These are phyloP conservation scores for Botrytis tulipae DNA, from an alignment of 2,329 filamentous ascomycete species.

Conservation along the genomic window DNA sequence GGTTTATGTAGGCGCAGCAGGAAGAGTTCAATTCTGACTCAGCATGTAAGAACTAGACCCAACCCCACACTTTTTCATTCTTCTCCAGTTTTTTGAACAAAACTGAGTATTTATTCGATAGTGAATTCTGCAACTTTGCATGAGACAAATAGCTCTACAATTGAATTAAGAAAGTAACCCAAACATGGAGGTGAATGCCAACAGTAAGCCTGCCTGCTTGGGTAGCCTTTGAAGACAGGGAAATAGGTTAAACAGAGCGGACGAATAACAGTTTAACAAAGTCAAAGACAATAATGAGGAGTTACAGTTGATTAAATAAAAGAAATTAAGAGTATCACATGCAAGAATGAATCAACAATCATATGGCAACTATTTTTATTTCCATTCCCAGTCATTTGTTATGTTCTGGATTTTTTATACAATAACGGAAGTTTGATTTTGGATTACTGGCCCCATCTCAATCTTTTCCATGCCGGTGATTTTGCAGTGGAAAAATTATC, in stretches of 20 bases:
- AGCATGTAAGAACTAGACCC: not conserved
- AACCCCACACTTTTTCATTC: not conserved
- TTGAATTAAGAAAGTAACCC: not conserved
- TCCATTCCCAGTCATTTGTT: not conserved
- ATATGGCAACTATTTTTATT: not conserved
- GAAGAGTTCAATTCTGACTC: not conserved
- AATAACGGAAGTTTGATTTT: not conserved
- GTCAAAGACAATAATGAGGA: not conserved
- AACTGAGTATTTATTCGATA: not conserved
- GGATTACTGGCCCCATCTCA: not conserved
- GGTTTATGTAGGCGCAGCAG: not conserved
- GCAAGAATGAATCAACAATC: not conserved
- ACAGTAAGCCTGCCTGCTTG: not conserved
- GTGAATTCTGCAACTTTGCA: not conserved
- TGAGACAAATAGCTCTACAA: not conserved
- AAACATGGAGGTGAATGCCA: not conserved
- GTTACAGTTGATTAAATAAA: not conserved
- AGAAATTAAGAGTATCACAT: not conserved
- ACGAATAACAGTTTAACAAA: not conserved
- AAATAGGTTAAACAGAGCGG: not conserved
- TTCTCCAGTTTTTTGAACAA: not conserved
- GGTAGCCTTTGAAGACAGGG: not conserved
- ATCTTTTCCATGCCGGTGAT: not conserved
- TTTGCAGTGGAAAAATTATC: not conserved
- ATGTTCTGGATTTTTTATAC: not conserved